Evolutionary conservation across 2,329 filamentous ascomycete genomes (phyloP), one percentile per base, ranked within the genome.

Genomic region (Shiraia bambusicola): DNA sequence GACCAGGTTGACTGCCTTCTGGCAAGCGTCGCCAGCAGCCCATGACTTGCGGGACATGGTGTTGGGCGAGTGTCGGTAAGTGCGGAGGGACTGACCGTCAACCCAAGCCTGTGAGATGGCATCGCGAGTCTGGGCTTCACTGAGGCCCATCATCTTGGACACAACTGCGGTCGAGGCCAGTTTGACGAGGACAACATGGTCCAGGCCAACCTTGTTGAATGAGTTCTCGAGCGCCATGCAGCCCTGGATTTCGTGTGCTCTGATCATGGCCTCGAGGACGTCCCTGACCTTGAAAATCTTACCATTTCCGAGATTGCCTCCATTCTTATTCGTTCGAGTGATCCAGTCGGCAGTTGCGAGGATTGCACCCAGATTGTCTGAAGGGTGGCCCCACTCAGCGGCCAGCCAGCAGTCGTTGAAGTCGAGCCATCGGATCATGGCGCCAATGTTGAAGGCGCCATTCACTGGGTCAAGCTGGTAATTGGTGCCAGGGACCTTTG

Each of bases 361-460:
- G 68, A 98, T 98, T 63, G 92, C 93, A 51, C 93, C 93, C 58
- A 98, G 73, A 78, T 98, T 98, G 78, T 98, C 93, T 4, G 91
- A 96, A 49, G 93, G 93, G 73, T 98, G 93, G 45, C 93, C 93
- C 93, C 93, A 98, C 76, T 98, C 93, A 42, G 93, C 93, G 31
- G 92, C 93, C 52, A 97, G 80, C 93, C 92, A 98, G 82, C 93
- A 97, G 81, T 98, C 93, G 72, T 98, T 98, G 82, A 97, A 98
- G 77, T 98, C 93, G 63, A 98, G 82, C 93, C 93, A 98, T 67
- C 93, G 82, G 76, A 98, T 95, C 86, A 95, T 95, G 63, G 93
- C 87, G 61, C 93, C 93, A 61, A 98, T 97, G 80, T 97, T 97
- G 82, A 98, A 97, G 52, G 93, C 93, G 50, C 86, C 93, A 63